Evolutionary conservation across 2,329 filamentous ascomycete species (phyloP), one percentile per base, ranked within the genome.

Genomic region (Clonostachys solani): DNA sequence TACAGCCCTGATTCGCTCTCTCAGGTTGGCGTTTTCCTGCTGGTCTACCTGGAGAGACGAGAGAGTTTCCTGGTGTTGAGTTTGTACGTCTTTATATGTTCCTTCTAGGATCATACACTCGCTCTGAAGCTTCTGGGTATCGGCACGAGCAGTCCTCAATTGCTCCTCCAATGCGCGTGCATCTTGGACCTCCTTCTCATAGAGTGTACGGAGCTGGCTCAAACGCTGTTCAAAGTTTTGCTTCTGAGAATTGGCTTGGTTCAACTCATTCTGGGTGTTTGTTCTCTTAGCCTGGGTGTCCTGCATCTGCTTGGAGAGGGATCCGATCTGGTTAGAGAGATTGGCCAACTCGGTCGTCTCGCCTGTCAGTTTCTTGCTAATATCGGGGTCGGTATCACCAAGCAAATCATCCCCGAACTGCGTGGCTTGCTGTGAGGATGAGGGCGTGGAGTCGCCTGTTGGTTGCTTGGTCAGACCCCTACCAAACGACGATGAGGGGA

Each of bases 271-370:
- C 65, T 96, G 91, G 0, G 87, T 87, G 3, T 82, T 81, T 6
- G 74, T 80, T 52, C 91, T 86, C 68, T 96, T 92, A 34, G 78
- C 82, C 63, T 95, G 90, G 2, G 96, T 87, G 56, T 92, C 90
- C 62, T 96, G 90, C 83, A 95, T 96, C 69, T 99, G 91, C 60
- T 86, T 95, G 0, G 92, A 87, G 47, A 99, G 71, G 3, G 88
- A 92, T 33, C 90, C 86, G 53, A 99, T 90, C 65, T 97, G 94
- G 64, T 95, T 97, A 1, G 92, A 96, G 56, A 99, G 77, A 62
- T 99, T 97, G 45, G 92, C 94, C 49, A 99, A 77, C 64, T 99
- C 94, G 1, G 88, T 86, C 3, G 92, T 94, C 61, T 99, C 94
- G 53, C 84, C 86, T 1, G 87, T 94, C 23, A 97, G 74, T 63